These are phyloP conservation scores for Candida jianshihensis DNA, from an alignment of 805 yeast species.

Conservation along the genomic window DNA sequence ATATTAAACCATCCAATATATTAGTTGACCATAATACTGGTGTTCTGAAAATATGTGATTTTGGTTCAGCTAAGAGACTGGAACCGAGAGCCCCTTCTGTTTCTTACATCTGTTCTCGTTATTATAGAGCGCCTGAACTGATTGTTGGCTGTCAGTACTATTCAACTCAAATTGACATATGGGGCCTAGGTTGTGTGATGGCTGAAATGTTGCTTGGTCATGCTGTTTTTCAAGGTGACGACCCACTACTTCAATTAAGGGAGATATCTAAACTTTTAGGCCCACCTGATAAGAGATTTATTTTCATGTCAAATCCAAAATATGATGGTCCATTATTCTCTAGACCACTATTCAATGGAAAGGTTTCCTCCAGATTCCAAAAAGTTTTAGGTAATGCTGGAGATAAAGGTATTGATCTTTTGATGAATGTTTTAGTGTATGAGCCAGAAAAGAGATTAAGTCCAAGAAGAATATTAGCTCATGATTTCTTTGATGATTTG, in stretches of 20 bases:
- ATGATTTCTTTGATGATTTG: constrained; percentile 83
- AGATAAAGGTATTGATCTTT: constrained; percentile 77
- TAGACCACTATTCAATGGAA: constrained; percentile 52
- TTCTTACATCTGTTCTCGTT: constrained; percentile 92
- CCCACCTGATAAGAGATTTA: constrained; percentile 70
- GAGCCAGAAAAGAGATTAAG: constrained; percentile 80
- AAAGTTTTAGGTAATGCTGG: constrained; percentile 74
- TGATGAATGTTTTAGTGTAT: constrained; percentile 77
- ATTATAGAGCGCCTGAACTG: constrained; percentile 93
- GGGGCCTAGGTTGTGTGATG: constrained; percentile 96
- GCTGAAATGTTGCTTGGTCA: constrained; percentile 91
- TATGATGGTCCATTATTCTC: constrained; percentile 72
- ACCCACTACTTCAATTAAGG: constrained; percentile 80
- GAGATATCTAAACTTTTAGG: constrained; percentile 89
- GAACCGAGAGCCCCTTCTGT: constrained; percentile 83
- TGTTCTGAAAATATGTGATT: constrained; percentile 71
- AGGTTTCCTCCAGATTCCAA: constrained; percentile 49
- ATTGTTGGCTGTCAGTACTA: constrained; percentile 86
- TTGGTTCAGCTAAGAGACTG: constrained; percentile 77
- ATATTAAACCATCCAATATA: constrained; percentile 77
- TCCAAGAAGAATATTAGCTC: constrained; percentile 78
- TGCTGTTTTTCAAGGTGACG: constrained; percentile 93
- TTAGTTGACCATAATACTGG: constrained; percentile 67
- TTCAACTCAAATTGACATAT: constrained; percentile 87
- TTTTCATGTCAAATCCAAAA: constrained; percentile 66